These are phyloP conservation scores for Puccinia triticina DNA, from an alignment of 1,284 basidiomycete species.

Conservation along the genomic window DNA sequence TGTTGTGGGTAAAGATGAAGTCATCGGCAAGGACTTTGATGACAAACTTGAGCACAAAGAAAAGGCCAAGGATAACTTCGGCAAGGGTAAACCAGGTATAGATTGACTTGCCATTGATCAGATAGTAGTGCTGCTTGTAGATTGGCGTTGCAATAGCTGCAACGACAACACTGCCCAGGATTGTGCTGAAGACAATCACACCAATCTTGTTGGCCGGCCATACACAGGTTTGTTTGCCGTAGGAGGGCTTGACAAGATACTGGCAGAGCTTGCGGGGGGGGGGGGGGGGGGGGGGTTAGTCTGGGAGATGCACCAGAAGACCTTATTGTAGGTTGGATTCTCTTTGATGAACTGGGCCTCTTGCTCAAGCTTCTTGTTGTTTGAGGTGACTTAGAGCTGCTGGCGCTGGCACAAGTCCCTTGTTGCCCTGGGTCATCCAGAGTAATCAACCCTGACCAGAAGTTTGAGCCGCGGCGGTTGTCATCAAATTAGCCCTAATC, in stretches of 20 bases:
- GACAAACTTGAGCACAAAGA: conserved; percentile 80
- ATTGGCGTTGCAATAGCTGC: conserved; percentile 83
- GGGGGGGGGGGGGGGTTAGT: no score
- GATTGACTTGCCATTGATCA: conserved; percentile 34
- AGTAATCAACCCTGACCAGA: no score
- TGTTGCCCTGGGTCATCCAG: no score
- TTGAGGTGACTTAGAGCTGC: conserved; percentile 63
- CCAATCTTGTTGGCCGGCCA: conserved; percentile 61
- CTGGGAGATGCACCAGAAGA: conserved; percentile 87
- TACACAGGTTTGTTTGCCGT: conserved; percentile 63
- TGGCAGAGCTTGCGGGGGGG: conserved; percentile 81
- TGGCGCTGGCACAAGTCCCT: conserved; percentile 51
- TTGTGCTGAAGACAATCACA: conserved; percentile 73
- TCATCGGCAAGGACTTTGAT: conserved; percentile 94
- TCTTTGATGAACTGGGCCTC: conserved; percentile 84
- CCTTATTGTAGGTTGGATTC: conserved; percentile 87
- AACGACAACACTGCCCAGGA: conserved; percentile 80
- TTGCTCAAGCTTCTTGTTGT: conserved; percentile 75
- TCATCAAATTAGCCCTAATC: no score
- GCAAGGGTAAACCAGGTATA: conserved; percentile 48
- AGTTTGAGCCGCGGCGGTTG: no score
- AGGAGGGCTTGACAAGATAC: conserved; percentile 76
- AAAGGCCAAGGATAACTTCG: conserved; percentile 69
- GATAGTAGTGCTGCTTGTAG: conserved; percentile 69
- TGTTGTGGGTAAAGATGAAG: conserved; percentile 73